Evolutionary conservation across 345 rosid genomes (phyloP).

Genomic region (Camelina sativa): DNA sequence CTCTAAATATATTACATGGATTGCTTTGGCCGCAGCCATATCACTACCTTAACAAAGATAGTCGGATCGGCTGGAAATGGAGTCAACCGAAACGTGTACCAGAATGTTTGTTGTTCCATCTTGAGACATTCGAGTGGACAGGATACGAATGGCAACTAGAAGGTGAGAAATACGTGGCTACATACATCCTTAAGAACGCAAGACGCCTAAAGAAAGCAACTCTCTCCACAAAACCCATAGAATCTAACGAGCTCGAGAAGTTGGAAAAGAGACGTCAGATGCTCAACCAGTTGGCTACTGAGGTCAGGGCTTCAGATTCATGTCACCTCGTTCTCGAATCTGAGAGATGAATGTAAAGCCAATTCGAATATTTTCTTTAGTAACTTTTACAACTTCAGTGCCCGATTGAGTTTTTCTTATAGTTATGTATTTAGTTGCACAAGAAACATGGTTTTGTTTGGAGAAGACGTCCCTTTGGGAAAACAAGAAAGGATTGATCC

Average conservation of each 20-base stretch:
- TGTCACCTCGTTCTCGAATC: background rate
- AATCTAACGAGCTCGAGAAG: background rate
- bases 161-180: conserved; percentile 19
- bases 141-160: background rate
- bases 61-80: background rate
- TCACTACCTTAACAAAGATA: no score
- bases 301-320: background rate
- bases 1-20: no score
- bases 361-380: no score
- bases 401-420: no score
- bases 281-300: background rate
- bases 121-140: conserved; percentile 14
- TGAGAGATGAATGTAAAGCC: no score
- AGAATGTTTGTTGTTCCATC: conserved; percentile 20
- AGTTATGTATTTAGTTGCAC: no score
- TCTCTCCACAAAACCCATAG: background rate
- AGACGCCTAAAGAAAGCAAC: background rate
- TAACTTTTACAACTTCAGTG: no score
- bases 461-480: no score
- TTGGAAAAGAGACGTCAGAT: background rate
- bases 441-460: no score
- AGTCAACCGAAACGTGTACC: conserved; percentile 8
- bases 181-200: conserved; percentile 6
- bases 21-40: no score
- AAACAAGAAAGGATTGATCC: no score